Conservation (phyloP, 495 filamentous ascomycete genomes). For the Aspergillus avenaceus region DNA sequence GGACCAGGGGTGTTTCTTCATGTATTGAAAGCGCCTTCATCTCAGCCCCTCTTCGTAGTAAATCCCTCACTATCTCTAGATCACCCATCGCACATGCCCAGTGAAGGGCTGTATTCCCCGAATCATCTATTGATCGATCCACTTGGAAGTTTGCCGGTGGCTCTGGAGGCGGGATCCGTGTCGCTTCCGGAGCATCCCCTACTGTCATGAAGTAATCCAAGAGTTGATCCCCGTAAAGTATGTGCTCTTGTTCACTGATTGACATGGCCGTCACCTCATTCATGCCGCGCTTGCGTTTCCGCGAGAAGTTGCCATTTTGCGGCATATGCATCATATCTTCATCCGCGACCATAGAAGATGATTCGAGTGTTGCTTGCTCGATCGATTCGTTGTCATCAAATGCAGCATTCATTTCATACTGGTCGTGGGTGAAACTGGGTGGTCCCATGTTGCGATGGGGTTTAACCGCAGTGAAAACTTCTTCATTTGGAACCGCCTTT, state of each 20-base stretch:
- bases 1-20: constrained; percentile 91
- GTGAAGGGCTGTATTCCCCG: constrained; percentile 84
- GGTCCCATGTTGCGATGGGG: constrained; percentile 40
- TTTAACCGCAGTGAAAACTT: constrained; percentile 38
- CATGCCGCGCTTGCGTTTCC: constrained; percentile 70
- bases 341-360: constrained; percentile 77
- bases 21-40: constrained; percentile 61
- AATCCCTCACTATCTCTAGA: constrained; percentile 78
- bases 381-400: constrained; percentile 77
- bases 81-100: constrained; percentile 99
- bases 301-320: constrained; percentile 61
- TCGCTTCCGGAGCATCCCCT: constrained; percentile 59
- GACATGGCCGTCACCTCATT: constrained; percentile 58
- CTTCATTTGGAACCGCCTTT: constrained; percentile 31
- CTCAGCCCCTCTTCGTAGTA: constrained; percentile 72
- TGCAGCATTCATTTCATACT: constrained; percentile 51
- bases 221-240: constrained; percentile 85
- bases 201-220: constrained; percentile 92
- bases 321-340: constrained; percentile 67
- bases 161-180: constrained; percentile 58
- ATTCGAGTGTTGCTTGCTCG: constrained; percentile 73
- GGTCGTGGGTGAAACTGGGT: constrained; percentile 49
- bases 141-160: constrained; percentile 81
- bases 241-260: constrained; percentile 72
- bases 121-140: constrained; percentile 83